Evolutionary conservation across 805 yeast genomes (phyloP).

Genomic region (Ogataea pini): DNA sequence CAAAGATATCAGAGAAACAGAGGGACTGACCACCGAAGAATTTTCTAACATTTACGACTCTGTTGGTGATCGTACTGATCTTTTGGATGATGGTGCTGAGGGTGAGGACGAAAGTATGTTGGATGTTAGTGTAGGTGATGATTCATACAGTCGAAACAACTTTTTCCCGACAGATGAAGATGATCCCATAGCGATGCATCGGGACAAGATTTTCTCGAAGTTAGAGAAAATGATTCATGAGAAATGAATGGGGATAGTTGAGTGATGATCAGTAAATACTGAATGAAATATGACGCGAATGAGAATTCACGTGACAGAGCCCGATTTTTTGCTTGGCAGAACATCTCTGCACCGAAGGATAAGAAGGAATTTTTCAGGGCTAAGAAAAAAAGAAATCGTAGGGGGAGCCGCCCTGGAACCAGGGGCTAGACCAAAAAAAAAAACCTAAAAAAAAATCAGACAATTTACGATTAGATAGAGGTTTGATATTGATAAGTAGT

Average conservation of each 20-base stretch:
- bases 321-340: neutral
- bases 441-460: neutral
- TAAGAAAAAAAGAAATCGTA: neutral
- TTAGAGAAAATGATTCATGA: constrained; percentile 57
- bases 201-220: constrained; percentile 62
- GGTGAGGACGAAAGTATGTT: constrained; percentile 19
- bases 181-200: constrained; percentile 61
- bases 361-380: neutral
- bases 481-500: too few species aligned
- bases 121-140: constrained; percentile 16
- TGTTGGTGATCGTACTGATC: constrained; percentile 14
- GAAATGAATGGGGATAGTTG: too few species aligned
- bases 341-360: constrained; percentile 3
- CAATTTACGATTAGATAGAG: too few species aligned
- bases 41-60: constrained; percentile 37
- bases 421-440: neutral
- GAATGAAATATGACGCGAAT: too few species aligned
- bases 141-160: constrained; percentile 42
- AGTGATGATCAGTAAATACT: too few species aligned
- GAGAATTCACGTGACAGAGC: constrained; percentile 1
- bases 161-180: constrained; percentile 59
- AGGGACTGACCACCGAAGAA: constrained; percentile 33
- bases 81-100: constrained; percentile 15
- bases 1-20: constrained; percentile 30
- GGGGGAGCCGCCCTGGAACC: constrained; percentile 1